Base-by-base conservation (phyloP, 352 stramenopile genomes). In the Phytophthora citricola region DNA sequence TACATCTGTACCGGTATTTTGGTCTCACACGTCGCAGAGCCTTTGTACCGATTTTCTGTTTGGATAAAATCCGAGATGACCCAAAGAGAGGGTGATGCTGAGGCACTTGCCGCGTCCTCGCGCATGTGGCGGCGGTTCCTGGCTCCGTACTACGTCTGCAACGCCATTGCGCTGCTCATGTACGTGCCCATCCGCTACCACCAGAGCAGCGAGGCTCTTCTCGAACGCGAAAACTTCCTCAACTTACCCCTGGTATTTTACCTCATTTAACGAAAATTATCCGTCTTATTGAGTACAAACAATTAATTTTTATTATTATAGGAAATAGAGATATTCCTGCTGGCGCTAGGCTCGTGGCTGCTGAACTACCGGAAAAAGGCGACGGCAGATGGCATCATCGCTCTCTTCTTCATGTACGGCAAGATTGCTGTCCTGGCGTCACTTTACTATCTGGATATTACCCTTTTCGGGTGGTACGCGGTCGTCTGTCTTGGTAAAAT, bases 361-460 rank as follows among this genome's bases (percentile, higher is more conserved):
- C 64, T 93, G 17, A 93, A 92, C 67, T 91, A 88, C 64, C 85
- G 82, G 62, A 93, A 92, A 73, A 89, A 90, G 58, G 78, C 85
- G 49, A 92, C 85, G 31, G 54, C 73, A 12, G 85, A 93, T 27
- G 85, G 81, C 26, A 73, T 87, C 55, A 46, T 92, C 36, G 63
- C 83, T n/a, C 75, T 89, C 52, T 75, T 90, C 51, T 89, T 91
- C 63, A 69, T 89, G 61, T 91, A 91, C 61, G 71, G 70, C 69
- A 93, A 93, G 50, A 53, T 80, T 22, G 82, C 71, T 29, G 61
- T 92, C n/a, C 56, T 86, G 10, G 83, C 79, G 1, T 73, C 73
- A 50, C 76, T 85, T 46, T 93, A 89, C 67, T 88, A 92, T 58
- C 66, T 93, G 32, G 81, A 93, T 65, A 69, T 68, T 10, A 76